Evolutionary conservation across 495 filamentous ascomycete species (phyloP).

Genomic region (Xylaria sp.): DNA sequence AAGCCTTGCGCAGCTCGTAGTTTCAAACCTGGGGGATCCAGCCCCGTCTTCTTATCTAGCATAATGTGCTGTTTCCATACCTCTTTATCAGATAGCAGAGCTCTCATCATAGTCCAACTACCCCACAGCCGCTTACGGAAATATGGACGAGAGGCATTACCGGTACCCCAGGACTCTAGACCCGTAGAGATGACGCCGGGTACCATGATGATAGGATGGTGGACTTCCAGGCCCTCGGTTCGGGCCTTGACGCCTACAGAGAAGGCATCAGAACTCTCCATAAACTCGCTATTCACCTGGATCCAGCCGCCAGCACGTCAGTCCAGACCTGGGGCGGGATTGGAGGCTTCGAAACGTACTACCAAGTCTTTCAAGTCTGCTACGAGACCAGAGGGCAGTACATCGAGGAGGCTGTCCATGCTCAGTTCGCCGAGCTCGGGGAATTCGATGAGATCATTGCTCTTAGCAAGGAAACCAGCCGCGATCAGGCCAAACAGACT

Average conservation of each 20-base stretch:
- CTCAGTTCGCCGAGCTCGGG: slow-evolving; percentile 82
- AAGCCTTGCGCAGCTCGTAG: slow-evolving; percentile 95
- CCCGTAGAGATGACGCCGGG: slow-evolving; percentile 98
- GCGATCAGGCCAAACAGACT: slow-evolving; percentile 82
- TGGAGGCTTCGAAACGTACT: slow-evolving; percentile 52
- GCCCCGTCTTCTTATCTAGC: slow-evolving; percentile 87
- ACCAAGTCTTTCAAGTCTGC: slow-evolving; percentile 83
- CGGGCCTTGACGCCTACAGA: slow-evolving; percentile 82
- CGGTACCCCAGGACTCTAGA: slow-evolving; percentile 94
- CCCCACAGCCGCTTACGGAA: slow-evolving; percentile 95
- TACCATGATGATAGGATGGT: slow-evolving; percentile 94
- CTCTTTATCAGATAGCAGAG: slow-evolving; percentile 89
- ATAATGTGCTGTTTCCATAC: slow-evolving; percentile 96
- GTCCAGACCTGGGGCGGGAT: slow-evolving; percentile 9
- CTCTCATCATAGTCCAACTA: slow-evolving; percentile 97
- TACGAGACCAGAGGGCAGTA: slow-evolving; percentile 80
- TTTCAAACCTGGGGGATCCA: slow-evolving; percentile 93
- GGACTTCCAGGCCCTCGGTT: slow-evolving; percentile 80
- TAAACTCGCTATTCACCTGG: slow-evolving; percentile 84
- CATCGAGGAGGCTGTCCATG: slow-evolving; percentile 81
- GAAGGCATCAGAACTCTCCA: slow-evolving; percentile 89
- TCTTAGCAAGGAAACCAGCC: slow-evolving; percentile 84
- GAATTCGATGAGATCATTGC: slow-evolving; percentile 83
- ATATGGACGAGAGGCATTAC: slow-evolving; percentile 79
- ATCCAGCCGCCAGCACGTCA: slow-evolving; percentile 40